phyloP scores from a whole-genome alignment of 768 basidiomycete species.

The Naganishia vishniacii region DNA sequence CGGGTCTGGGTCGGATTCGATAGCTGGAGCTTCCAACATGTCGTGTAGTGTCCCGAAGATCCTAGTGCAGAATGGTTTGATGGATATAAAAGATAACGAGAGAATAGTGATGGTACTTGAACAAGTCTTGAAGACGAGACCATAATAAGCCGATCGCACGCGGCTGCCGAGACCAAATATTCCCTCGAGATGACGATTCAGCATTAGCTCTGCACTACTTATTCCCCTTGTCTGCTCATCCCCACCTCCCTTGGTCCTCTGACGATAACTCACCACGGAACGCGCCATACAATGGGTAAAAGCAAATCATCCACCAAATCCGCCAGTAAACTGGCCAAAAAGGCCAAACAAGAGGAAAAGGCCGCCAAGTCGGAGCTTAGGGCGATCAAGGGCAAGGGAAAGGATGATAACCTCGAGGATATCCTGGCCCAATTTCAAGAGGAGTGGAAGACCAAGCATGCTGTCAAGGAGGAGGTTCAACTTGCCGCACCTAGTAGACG shows the following conservation, averaged over 20 bases:
- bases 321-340: constrained; percentile 15
- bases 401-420: constrained; percentile 66
- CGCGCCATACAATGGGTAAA: not conserved
- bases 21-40: not conserved
- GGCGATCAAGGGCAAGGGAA: constrained; percentile 48
- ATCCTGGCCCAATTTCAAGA: constrained; percentile 66
- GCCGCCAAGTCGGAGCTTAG: constrained; percentile 45
- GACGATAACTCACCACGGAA: not conserved
- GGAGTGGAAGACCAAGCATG: constrained; percentile 73
- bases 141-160: not conserved
- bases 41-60: not conserved
- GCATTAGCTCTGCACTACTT: not conserved
- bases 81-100: too few relatives aligned
- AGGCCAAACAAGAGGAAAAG: constrained; percentile 24
- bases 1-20: constrained; percentile 34
- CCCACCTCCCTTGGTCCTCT: too few relatives aligned
- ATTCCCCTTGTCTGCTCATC: not conserved
- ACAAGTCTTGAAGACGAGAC: not conserved
- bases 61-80: not conserved
- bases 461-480: constrained; percentile 76
- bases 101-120: constrained; percentile 1
- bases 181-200: constrained; percentile 15
- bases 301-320: constrained; percentile 14
- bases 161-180: not conserved
- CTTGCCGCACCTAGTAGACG: constrained; percentile 75